Base-by-base conservation (phyloP, 768 basidiomycete species). In the Imleria badia region DNA sequence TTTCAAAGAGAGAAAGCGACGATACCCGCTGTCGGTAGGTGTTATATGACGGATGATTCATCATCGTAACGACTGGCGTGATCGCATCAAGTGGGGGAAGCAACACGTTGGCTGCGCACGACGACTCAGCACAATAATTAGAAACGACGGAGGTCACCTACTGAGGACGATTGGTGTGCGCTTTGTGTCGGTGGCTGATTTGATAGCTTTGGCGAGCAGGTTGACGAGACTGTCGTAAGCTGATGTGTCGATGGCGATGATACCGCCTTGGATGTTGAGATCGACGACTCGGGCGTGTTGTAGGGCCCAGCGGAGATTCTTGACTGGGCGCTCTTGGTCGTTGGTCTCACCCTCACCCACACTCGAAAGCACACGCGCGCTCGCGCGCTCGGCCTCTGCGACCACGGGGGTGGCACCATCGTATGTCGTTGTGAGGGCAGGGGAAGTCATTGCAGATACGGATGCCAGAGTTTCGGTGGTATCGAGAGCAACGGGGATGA, bases 21-120 rank as follows among this genome's bases (percentile, higher is more conserved):
- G 89, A 88, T 11, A 80, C 77, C 56, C 85, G 86, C 5, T 84
- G 75, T 64, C 91, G 88, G 69, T 87, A 94, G 44, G 81, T 79
- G 29, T 78, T 76, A 66, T 92, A 93, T 1, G 79, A 78, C 2
- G 88, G 84, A 62, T 91, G 87, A 45, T 83, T 87, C 78, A 92
- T 85, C 67, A 92, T 75, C 69, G 87, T 85, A 38, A 91, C 87
- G 54, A 90, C 86, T 1, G 90, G 87, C 41, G 87, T 67, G 48
- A 80, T 73, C 35, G 89, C 76, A 60, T 85, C 83, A 60, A 88
- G 82, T 1, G 91, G 87, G 35, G 91, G 91, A 41, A 90, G 91
- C 11, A 94, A 77, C 39, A 90, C 71, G 66, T 90, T 91, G 48
- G 86, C 91, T 94, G 65, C 45, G 61, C 17, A 36, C 5, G 39